Evolutionary conservation across 805 yeast genomes (phyloP), one percentile per base, ranked within the genome.

Genomic region (Grigorovia humatica): DNA sequence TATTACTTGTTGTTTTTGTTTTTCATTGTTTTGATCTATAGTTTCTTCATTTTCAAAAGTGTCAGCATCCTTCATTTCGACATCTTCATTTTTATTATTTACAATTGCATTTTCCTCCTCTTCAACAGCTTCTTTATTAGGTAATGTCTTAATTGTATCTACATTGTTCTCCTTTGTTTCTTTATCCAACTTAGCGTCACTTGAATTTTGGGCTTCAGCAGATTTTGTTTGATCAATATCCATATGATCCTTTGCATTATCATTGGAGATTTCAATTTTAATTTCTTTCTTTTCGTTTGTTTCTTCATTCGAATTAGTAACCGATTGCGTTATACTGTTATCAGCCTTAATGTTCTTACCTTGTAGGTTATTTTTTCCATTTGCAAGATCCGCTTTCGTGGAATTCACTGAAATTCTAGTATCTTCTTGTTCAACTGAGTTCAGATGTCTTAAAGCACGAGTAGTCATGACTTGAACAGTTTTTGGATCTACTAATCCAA

Each of bases 401-500:
- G 44, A 48, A 29, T 47, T 52, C 12, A 6, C 6, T 3, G 27
- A 23, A 23, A 23, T 6, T 23, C 6, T 6, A 23, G 27, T 23
- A 23, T 48, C 54, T 30, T 44, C 50, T 20, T 54, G 51, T 38
- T 44, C 38, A 9, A 17, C 18, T 9, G 46, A 23, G 30, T 59
- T 56, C 42, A 54, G 46, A 27, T 54, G 51, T 23, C 47, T 54
- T 6, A 81, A 74, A 0, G 88, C 89, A 48, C 82, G 71, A 32
- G 63, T 69, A 8, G 95, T 83, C 38, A 95, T 95, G 11, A 90
- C 88, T 51, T 82, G 80, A 0, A 91, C 96, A 20, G 85, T 85
- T 43, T 83, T 84, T 12, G 91, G 85, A 61, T 91, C 96, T 17
- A 89, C 95, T 48, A 90, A 70, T 42, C 88, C 82, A 0, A 90